Percentiles rank a stretch among this genome's conserved stretches.
Conservation (phyloP, 768 basidiomycete species). For the Mrakia gelida region DNA sequence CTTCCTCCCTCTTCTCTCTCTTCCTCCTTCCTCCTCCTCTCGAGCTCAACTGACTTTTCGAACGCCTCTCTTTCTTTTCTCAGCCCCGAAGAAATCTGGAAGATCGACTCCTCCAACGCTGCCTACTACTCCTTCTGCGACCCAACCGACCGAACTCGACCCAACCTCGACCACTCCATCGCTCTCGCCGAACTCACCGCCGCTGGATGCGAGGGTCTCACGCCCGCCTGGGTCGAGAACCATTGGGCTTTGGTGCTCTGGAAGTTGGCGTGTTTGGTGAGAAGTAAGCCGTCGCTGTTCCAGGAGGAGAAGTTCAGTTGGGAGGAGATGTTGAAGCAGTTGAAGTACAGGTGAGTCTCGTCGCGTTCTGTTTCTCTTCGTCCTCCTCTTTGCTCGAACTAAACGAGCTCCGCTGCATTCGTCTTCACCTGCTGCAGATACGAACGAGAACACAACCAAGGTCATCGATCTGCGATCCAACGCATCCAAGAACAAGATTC, state of each 20-base stretch:
- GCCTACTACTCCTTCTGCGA: constrained; percentile 26
- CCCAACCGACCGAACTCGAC: neutral
- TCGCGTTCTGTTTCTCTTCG: neutral
- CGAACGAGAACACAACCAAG: constrained; percentile 74
- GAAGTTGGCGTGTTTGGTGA: constrained; percentile 85
- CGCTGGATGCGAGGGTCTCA: constrained; percentile 16
- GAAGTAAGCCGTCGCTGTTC: constrained; percentile 60
- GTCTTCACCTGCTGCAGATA: constrained; percentile 54
- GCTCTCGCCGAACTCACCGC: constrained; percentile 15
- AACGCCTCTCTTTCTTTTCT: neutral
- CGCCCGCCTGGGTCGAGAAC: constrained; percentile 81
- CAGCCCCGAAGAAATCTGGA: constrained; percentile 30
- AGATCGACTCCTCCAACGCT: constrained; percentile 21
- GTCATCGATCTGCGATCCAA: constrained; percentile 73
- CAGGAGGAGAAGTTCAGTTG: constrained; percentile 70
- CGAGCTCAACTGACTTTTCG: neutral
- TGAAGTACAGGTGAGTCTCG: constrained; percentile 67
- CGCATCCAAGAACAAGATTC: constrained; percentile 78
- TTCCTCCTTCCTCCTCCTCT: neutral
- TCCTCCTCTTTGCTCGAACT: neutral
- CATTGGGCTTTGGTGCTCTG: constrained; percentile 88
- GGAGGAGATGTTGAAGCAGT: constrained; percentile 72
- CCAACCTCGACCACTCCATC: neutral
- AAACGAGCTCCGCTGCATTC: neutral
- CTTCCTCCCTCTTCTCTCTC: neutral